Evolutionary conservation across 2,329 filamentous ascomycete genomes (phyloP), one percentile per base, ranked within the genome.

Genomic region (Cryphonectria parasitica): DNA sequence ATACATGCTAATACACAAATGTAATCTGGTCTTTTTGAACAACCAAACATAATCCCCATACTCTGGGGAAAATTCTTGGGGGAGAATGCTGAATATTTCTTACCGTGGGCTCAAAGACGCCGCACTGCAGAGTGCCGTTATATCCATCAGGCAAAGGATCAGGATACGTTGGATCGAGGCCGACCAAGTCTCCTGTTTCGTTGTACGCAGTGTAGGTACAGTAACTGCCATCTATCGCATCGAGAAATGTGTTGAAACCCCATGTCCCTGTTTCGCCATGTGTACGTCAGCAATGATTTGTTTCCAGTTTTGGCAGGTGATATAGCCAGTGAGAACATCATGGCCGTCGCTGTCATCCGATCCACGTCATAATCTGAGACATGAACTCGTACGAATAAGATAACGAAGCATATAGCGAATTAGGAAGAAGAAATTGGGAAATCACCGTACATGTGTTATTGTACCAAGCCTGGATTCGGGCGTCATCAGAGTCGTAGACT

Each of bases 161-260:
- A 0, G 85, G 86, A 73, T 88, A 88, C 1, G 77, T 76, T 0
- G 85, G 83, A 71, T 87, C 85, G 19, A 49, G 62, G 22, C 66
- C 66, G 84, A 77, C 66, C 66, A 77, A 79, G 73, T 87, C 78
- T 41, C 84, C 85, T 1, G 81, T 85, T 74, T 85, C 81, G 68
- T 83, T 83, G 69, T 79, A 86, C 6, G 83, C 84, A 17, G 77
- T 79, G 72, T 81, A 83, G 11, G 79, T 82, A 79, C 86, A 87
- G 77, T 87, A 87, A 34, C 82, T 83, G 2, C 84, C 83, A 74
- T 86, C 84, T 22, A 85, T 80, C 68, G 84, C 84, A 71, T 85
- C 84, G 11, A 85, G 78, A 10, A 71, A 63, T 11, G 70, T 71
- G 25, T 71, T 71, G 49, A 69, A 71, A 3, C 70, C 70, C 62